A percentile compares a stretch with the other conserved stretches of the same genome.
phyloP scores from a whole-genome alignment of 116 monocot genomes.

The Phalaenopsis hybrid region DNA sequence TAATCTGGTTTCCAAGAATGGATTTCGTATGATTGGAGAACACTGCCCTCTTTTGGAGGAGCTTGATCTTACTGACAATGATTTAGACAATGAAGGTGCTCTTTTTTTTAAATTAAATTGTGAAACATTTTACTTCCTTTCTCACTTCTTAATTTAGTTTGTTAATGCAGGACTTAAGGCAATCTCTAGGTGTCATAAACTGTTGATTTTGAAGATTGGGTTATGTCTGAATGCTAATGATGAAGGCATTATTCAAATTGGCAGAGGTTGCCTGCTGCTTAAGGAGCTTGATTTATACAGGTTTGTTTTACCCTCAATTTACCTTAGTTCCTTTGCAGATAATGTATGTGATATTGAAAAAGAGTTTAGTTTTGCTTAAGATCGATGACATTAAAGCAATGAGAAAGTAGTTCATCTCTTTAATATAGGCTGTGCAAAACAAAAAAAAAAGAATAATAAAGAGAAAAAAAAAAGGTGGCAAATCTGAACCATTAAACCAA shows the following conservation, averaged over 20 bases:
- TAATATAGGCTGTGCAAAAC: too few species aligned
- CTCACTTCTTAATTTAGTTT: conserved; percentile 2
- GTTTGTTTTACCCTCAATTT: conserved; percentile 16
- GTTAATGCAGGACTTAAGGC: conserved; percentile 52
- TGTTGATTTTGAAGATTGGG: conserved; percentile 56
- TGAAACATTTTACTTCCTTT: neutral
- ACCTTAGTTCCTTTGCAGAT: neutral
- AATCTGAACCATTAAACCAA: too few species aligned
- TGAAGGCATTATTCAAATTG: conserved; percentile 54
- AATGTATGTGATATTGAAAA: too few species aligned
- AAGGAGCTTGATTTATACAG: conserved; percentile 79
- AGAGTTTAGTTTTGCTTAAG: too few species aligned
- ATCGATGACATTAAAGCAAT: too few species aligned
- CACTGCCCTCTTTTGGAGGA: conserved; percentile 58
- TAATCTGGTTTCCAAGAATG: conserved; percentile 33
- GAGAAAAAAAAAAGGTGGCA: too few species aligned
- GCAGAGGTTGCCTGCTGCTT: conserved; percentile 36
- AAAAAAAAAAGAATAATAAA: too few species aligned
- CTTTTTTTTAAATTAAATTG: neutral
- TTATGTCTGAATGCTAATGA: conserved; percentile 65
- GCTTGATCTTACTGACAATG: conserved; percentile 71
- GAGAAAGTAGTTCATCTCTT: too few species aligned
- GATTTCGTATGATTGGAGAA: conserved; percentile 56
- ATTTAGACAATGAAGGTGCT: conserved; percentile 76
- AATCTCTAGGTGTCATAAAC: conserved; percentile 49